phyloP scores from a whole-genome alignment of 2,329 filamentous ascomycete species.

The Epichloe hybrida region DNA sequence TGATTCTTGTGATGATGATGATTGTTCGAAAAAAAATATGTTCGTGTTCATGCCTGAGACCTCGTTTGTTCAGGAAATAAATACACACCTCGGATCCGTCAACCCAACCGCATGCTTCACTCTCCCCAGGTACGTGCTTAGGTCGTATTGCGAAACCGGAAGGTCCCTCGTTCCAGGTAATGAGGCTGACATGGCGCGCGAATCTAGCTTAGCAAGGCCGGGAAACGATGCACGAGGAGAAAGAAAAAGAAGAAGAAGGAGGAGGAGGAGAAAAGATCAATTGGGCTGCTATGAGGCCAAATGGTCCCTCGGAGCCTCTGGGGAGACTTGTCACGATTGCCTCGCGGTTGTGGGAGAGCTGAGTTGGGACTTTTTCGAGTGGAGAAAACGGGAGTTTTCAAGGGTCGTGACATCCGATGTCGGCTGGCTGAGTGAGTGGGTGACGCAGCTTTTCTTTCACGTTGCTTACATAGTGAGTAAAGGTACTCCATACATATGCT shows the following conservation, averaged over 20 bases:
- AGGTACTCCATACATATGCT: no score
- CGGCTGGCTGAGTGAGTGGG: no score
- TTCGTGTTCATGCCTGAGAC: background rate
- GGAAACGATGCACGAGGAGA: background rate
- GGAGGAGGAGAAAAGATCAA: background rate
- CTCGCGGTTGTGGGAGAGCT: background rate
- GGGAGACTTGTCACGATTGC: no score
- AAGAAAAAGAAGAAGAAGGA: no score
- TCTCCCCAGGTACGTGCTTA: constrained; percentile 87
- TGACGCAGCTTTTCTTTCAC: no score
- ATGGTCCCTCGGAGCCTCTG: background rate
- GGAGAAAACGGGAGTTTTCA: no score
- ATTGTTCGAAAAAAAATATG: background rate
- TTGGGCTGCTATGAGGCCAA: background rate
- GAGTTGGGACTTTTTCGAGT: no score
- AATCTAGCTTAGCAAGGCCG: background rate
- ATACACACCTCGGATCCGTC: constrained; percentile 81
- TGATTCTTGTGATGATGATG: no score
- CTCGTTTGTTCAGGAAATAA: background rate
- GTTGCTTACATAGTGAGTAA: no score
- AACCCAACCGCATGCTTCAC: constrained; percentile 82
- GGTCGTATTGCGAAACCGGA: constrained; percentile 82
- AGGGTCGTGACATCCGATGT: no score
- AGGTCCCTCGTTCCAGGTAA: constrained; percentile 62
- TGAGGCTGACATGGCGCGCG: constrained; percentile 47